These are phyloP conservation scores for Torrubiellomyces zombiae DNA, from an alignment of 2,329 filamentous ascomycete genomes.

Conservation along the genomic window DNA sequence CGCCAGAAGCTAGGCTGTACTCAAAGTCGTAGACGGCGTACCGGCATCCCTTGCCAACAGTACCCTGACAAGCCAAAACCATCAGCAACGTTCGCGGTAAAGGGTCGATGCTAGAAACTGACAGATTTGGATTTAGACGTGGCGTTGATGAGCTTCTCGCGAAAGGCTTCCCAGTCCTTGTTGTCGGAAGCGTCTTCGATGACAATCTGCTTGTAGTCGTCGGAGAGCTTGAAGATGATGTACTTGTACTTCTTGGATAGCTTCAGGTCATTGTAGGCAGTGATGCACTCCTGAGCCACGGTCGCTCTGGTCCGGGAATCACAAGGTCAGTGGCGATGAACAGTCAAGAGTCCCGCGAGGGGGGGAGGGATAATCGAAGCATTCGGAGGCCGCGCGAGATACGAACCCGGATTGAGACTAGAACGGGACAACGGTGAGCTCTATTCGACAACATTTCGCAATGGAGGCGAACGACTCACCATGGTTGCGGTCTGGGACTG, in stretches of 20 bases:
- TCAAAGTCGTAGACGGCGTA: slow-evolving; percentile 78
- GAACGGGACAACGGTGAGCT: slow-evolving; percentile 1
- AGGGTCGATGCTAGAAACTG: slow-evolving; percentile 12
- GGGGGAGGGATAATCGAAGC: slow-evolving; percentile 2
- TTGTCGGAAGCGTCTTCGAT: slow-evolving; percentile 57
- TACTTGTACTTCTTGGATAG: slow-evolving; percentile 67
- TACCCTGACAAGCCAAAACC: slow-evolving; percentile 29
- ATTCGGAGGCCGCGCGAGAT: slow-evolving; percentile 7
- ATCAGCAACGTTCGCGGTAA: background rate
- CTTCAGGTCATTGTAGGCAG: slow-evolving; percentile 66
- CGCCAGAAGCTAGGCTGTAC: slow-evolving; percentile 55
- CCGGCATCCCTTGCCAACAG: slow-evolving; percentile 50
- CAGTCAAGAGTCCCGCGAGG: too few relatives aligned
- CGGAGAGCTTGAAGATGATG: slow-evolving; percentile 77
- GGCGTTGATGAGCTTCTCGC: slow-evolving; percentile 57
- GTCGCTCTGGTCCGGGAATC: slow-evolving; percentile 40
- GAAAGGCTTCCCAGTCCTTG: slow-evolving; percentile 56
- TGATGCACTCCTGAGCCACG: slow-evolving; percentile 55
- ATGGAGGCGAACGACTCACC: slow-evolving; percentile 16
- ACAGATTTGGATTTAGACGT: slow-evolving; percentile 56
- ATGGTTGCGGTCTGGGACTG: slow-evolving; percentile 20
- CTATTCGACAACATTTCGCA: too few relatives aligned
- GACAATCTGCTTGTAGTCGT: slow-evolving; percentile 68
- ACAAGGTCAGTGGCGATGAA: slow-evolving; percentile 11
- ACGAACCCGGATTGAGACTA: slow-evolving; percentile 57